Evolutionary conservation across 164 flowering plant genomes (phyloP), one percentile per base, ranked within the genome.

Genomic region (Litsea cubeba): DNA sequence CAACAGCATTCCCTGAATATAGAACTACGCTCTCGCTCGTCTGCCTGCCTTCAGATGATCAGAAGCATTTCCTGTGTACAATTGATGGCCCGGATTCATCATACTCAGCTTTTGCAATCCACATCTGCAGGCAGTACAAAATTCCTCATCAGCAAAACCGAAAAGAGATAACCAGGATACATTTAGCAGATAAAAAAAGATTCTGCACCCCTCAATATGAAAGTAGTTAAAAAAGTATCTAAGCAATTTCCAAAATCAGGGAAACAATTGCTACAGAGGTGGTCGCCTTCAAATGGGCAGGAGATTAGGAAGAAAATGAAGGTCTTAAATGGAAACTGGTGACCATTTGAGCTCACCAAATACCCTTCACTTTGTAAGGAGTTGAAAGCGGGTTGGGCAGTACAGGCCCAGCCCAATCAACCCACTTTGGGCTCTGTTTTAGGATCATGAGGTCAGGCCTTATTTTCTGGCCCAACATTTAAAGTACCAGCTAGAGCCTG

Each of bases 11-110:
- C 60, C 60, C n/a, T 20, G 5, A 14, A 54, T 5, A 54, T 54
- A 54, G 5, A 54, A 54, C 60, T 54, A 54, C 1, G 5, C 10
- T 40, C 10, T 40, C 2, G 11, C 50, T 3, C 8, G 15, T 30
- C 40, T 2, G 5, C 40, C 50, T 7, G 20, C n/a, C n/a, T 26
- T 66, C 69, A 66, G 46, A 40, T 10, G 15, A 65, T 81, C 73
- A 87, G 82, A 87, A 87, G 84, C 90, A 87, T 74, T 87, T 85
- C 83, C 90, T 84, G 83, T 87, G 90, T 70, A 87, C 88, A 68
- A 87, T 87, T 24, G 88, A 87, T 72, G 90, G 90, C 65, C 90
- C 88, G 5, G 89, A 84, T 68, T 87, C 90, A 65, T 87, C 90
- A 63, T 87, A 85, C 77, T 87, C 90, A 6, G 86, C 90, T 80